Base-by-base conservation (phyloP, 148 eudicot genomes). In the Rhododendron kiyosumense region DNA sequence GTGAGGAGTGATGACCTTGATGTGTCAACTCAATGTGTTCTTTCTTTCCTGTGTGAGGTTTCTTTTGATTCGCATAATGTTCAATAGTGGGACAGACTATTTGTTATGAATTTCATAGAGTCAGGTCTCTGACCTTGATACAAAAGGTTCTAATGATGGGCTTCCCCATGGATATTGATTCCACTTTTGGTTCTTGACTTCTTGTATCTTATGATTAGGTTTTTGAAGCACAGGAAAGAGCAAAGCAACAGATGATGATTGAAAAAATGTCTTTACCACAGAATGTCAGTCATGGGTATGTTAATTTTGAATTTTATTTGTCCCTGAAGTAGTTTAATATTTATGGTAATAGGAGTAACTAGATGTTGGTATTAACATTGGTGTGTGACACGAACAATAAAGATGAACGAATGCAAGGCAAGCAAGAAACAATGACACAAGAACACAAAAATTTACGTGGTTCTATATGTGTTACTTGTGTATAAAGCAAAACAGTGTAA, bases 161-260 rank as follows among this genome's bases (percentile, higher is more conserved):
- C 49, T 34, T 48, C 65, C 59, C 71, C 24, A 18, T n/a, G n/a
- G 59, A 45, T 9, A 79, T 81, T 85, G 52, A 75, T 51, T 49
- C 74, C 61, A 85, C 26, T 18, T 63, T 13, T 43, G 71, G 69
- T 86, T 86, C 41, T 45, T 38, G 43, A 38, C 43, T 38, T 38
- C 6, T 79, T 85, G 52, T 81, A 38, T 79, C 78, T 65, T 78
- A 57, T 75, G 81, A 79, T 86, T 88, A 96, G 99, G 97, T 91
- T 84, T 94, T 88, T 94, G 98, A 95, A 91, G 94, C 89, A 26
- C 92, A 92, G 61, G 95, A 94, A 89, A 94, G 98, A 88, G 89
- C 88, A 71, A 94, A 90, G 89, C 97, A 94, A 87, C 97, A 93
- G 88, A 80, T 79, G 81, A 88, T 89, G 87, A 90, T 96, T 81